These are phyloP conservation scores for Ambrosia hybrid DNA, from an alignment of 140 eudicot genomes.

Conservation along the genomic window DNA sequence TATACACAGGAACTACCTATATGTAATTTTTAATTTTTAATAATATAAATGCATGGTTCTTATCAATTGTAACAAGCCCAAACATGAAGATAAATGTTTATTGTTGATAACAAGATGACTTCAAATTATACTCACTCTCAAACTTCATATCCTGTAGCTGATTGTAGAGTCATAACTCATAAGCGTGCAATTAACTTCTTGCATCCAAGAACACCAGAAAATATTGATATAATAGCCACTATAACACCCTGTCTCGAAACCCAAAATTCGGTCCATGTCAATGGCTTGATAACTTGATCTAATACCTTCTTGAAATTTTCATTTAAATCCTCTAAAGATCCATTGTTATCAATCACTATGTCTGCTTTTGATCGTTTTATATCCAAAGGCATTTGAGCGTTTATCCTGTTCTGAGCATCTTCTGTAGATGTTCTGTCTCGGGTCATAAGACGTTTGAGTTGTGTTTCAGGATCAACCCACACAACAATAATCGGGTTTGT, in stretches of 20 bases:
- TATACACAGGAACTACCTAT: no score
- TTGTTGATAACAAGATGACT: not conserved
- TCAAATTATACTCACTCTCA: no score
- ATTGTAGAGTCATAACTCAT: no score
- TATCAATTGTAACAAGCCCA: not conserved
- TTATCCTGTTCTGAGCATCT: slow-evolving; percentile 83
- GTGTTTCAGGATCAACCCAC: slow-evolving; percentile 85
- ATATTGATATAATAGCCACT: slow-evolving; percentile 7
- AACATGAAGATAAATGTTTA: not conserved
- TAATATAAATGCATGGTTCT: no score
- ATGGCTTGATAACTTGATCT: slow-evolving; percentile 62
- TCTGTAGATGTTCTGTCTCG: slow-evolving; percentile 72
- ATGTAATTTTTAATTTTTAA: no score
- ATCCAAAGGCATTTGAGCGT: slow-evolving; percentile 88
- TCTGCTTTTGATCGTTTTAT: slow-evolving; percentile 71
- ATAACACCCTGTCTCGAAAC: slow-evolving; percentile 79
- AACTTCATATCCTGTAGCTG: no score
- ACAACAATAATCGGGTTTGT: slow-evolving; percentile 78
- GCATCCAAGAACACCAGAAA: slow-evolving; percentile 2
- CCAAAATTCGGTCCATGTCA: slow-evolving; percentile 86
- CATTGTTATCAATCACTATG: slow-evolving; percentile 66
- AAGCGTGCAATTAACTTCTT: not conserved
- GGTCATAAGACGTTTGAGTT: slow-evolving; percentile 73
- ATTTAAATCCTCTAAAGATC: slow-evolving; percentile 63
- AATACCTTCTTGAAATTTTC: slow-evolving; percentile 56